phyloP scores from a whole-genome alignment of 139 green algal genomes.

The Chlorella sp. region DNA sequence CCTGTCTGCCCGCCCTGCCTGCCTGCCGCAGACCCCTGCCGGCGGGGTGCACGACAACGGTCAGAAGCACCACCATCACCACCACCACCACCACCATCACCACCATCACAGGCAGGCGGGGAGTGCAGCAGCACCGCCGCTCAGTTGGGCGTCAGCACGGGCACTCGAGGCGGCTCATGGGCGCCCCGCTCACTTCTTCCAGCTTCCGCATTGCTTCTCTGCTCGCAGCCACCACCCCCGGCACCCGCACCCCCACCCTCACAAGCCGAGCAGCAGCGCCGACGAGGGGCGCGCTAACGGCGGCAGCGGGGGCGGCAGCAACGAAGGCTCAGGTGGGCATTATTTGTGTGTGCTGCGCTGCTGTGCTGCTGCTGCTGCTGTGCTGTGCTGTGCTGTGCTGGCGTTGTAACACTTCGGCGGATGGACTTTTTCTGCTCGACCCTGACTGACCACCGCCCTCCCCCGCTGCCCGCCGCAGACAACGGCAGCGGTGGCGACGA shows the following conservation, averaged over 20 bases:
- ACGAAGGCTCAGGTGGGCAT: neutral
- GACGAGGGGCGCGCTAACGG: slow-evolving; percentile 11
- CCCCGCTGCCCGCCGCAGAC: neutral
- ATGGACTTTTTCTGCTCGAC: no score
- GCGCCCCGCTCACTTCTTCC: no score
- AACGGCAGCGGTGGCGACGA: slow-evolving; percentile 11
- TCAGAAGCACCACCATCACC: neutral
- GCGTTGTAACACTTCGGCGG: no score
- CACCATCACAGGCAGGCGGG: neutral
- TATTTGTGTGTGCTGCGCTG: no score
- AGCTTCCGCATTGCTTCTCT: neutral
- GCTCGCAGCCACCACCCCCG: neutral
- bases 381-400: no score
- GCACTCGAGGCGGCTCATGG: no score
- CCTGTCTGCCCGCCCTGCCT: neutral
- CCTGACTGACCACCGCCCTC: no score
- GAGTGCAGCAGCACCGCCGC: no score
- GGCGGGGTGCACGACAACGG: neutral
- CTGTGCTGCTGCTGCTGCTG: no score
- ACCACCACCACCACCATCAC: neutral
- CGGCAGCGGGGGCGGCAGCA: slow-evolving; percentile 14
- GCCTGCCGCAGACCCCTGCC: neutral
- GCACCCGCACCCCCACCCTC: neutral
- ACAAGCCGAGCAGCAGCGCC: neutral
- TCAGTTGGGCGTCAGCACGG: neutral